Evolutionary conservation across 2,329 filamentous ascomycete species (phyloP).

Genomic region (Rutstroemia sydowiana): DNA sequence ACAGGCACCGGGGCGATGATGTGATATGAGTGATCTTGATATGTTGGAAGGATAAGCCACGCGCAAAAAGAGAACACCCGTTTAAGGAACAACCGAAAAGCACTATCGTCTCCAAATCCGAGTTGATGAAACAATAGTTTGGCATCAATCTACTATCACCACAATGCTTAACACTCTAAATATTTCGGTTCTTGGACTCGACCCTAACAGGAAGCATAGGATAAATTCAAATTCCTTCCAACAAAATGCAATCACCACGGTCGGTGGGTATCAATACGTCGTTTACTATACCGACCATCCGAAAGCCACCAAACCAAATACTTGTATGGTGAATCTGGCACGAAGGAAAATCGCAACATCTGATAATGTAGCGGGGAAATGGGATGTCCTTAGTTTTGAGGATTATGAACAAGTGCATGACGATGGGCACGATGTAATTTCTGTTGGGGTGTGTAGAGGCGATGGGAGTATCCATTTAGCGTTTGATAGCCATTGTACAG

Average conservation of each 20-base stretch:
- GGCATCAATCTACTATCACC: too few relatives aligned
- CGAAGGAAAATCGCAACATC: conserved; percentile 4
- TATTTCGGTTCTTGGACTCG: conserved; percentile 16
- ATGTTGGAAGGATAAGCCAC: too few relatives aligned
- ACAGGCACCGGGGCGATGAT: too few relatives aligned
- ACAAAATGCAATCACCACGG: conserved; percentile 20
- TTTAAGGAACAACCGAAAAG: too few relatives aligned
- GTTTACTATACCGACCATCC: conserved; percentile 18
- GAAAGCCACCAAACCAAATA: not conserved
- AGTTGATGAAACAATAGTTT: too few relatives aligned
- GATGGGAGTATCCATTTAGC: conserved; percentile 23
- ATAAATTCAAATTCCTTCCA: conserved; percentile 25
- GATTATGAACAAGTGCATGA: conserved; percentile 22
- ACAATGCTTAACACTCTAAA: conserved; percentile 11
- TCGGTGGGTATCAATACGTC: conserved; percentile 21
- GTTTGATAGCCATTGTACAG: conserved; percentile 24
- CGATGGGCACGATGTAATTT: conserved; percentile 24
- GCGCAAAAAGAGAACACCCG: too few relatives aligned
- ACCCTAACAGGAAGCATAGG: conserved; percentile 17
- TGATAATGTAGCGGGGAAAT: conserved; percentile 3
- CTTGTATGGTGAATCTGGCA: conserved; percentile 16
- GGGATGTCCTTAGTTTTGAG: conserved; percentile 18
- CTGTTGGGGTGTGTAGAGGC: conserved; percentile 20
- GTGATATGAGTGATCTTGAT: too few relatives aligned
- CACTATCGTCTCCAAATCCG: too few relatives aligned